phyloP scores from a whole-genome alignment of 2,329 filamentous ascomycete species.

The Diaporthe amygdali region DNA sequence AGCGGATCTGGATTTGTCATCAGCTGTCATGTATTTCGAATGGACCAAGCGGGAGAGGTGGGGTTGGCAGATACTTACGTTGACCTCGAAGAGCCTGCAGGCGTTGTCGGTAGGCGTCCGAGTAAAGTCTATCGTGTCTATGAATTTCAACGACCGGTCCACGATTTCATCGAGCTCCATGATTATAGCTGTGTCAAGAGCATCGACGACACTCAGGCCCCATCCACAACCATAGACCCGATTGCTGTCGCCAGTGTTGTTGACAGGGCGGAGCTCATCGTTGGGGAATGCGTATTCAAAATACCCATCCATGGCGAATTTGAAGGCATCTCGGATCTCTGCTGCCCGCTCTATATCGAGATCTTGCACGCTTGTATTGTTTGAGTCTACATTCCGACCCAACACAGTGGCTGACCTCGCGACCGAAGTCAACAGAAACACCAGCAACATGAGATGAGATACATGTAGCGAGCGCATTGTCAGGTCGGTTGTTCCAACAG shows the following conservation, averaged over 20 bases:
- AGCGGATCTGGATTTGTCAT: neutral
- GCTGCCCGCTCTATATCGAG: neutral
- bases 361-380: neutral
- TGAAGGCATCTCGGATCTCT: constrained; percentile 3
- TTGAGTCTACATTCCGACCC: neutral
- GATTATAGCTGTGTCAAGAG: neutral
- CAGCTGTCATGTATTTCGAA: neutral
- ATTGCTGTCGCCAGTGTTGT: neutral
- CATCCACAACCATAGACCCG: neutral
- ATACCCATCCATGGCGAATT: constrained; percentile 11
- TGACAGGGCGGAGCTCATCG: constrained; percentile 3
- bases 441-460: neutral
- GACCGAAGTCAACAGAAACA: neutral
- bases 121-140: constrained; percentile 9
- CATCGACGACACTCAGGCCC: constrained; percentile 8
- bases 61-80: neutral
- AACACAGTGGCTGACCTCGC: neutral
- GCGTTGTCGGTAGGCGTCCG: neutral
- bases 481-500: neutral
- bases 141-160: neutral
- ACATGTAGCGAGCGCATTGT: neutral
- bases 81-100: constrained; percentile 16
- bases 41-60: neutral
- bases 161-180: constrained; percentile 4
- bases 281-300: constrained; percentile 7